A percentile compares a stretch with the other conserved stretches of the same genome.
phyloP scores from a whole-genome alignment of 805 yeast species.

The Cyberlindnera mrakii region DNA sequence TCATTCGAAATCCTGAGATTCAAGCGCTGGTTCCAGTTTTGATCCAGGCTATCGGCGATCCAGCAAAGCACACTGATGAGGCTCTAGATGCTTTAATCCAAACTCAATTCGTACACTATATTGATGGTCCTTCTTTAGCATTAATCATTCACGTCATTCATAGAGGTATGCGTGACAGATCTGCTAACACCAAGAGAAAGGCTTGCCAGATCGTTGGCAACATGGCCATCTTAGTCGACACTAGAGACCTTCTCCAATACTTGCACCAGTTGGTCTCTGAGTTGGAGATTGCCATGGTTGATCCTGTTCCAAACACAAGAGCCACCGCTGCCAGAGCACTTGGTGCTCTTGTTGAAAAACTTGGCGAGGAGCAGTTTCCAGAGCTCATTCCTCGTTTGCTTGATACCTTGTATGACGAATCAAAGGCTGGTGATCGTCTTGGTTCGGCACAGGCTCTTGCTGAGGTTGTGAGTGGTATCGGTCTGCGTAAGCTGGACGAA shows the following conservation, averaged over 20 bases:
- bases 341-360: conserved; percentile 91
- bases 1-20: conserved; percentile 94
- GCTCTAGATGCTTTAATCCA: conserved; percentile 82
- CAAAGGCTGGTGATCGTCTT: conserved; percentile 81
- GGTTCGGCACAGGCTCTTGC: conserved; percentile 97
- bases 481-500: conserved; percentile 82
- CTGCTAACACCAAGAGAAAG: conserved; percentile 87
- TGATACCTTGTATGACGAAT: conserved; percentile 68
- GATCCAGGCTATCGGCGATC: conserved; percentile 92
- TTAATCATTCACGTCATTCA: conserved; percentile 90
- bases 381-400: conserved; percentile 77
- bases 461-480: conserved; percentile 90
- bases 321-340: conserved; percentile 97
- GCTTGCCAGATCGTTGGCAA: conserved; percentile 98
- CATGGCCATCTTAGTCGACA: conserved; percentile 93
- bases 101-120: conserved; percentile 94
- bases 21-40: conserved; percentile 83
- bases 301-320: conserved; percentile 94
- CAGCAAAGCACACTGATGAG: conserved; percentile 80
- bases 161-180: conserved; percentile 91
- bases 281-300: conserved; percentile 92
- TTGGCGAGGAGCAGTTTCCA: conserved; percentile 96
- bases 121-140: conserved; percentile 97
- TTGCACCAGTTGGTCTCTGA: conserved; percentile 71
- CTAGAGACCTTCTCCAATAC: conserved; percentile 81